Evolutionary conservation across 345 rosid species (phyloP), one percentile per base, ranked within the genome.

Genomic region (Melaleuca quinquenervia): DNA sequence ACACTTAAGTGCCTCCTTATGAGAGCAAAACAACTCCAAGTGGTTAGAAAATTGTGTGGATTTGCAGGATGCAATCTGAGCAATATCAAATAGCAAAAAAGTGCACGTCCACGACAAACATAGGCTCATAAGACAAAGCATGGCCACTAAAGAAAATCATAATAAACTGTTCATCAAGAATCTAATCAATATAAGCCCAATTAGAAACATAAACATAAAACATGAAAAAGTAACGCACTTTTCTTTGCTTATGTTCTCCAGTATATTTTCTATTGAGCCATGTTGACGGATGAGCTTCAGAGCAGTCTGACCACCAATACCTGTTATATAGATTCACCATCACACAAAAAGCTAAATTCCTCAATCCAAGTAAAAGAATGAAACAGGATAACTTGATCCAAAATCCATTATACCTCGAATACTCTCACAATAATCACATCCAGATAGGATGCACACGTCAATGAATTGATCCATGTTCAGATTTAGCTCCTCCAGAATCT

Each of bases 351-450:
- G 11, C 36, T 82, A 82, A 50, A 50, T 24, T 50, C 6, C 55
- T 27, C 36, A 15, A 5, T 82, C 54, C 41, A 82, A 82, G 54
- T 11, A 50, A 8, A 51, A 82, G 56, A 32, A 50, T 26, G 32
- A 11, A 82, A 82, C 27, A 44, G 24, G 50, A 55, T 3, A 58
- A 50, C 62, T 82, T 15, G n/a, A 51, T 22, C 14, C 64, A 90
- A 54, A 53, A 36, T 48, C 52, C 53, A n/a, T n/a, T 44, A 54
- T 92, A 97, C 99, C 99, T 90, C 96, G 93, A 86, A 97, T 96
- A 91, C 95, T 96, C 85, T 97, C 98, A 90, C 99, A 97, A 85
- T 97, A 97, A 91, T 97, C 99, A 89, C 98, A 95, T 87, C 99
- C 99, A 50, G 98, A 97, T 84, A 97, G 96, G 87, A 97, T 96